phyloP scores from a whole-genome alignment of 208 protist genomes.

The Crithidia brevicula region DNA sequence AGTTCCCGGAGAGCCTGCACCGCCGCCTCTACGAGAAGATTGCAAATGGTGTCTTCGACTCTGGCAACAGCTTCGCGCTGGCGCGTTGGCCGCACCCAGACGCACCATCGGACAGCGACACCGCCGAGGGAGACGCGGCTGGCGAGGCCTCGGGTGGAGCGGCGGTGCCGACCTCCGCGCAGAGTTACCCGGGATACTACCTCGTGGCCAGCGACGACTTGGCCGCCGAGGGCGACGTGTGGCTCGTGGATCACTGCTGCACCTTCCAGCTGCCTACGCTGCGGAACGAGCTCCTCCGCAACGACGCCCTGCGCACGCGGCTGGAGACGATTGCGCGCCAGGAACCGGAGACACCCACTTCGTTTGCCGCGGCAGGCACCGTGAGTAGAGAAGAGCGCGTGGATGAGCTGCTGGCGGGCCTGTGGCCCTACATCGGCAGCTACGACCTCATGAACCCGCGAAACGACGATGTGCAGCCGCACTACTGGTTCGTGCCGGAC shows the following conservation, averaged over 20 bases:
- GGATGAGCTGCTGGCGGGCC: slow-evolving; percentile 12
- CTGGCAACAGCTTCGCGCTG: slow-evolving; percentile 40
- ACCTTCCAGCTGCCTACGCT: slow-evolving; percentile 48
- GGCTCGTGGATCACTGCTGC: slow-evolving; percentile 63
- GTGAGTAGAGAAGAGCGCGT: not conserved
- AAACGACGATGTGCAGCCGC: slow-evolving; percentile 21
- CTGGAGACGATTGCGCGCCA: slow-evolving; percentile 37
- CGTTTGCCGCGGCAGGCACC: not conserved
- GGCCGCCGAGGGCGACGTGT: slow-evolving; percentile 43
- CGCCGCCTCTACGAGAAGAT: slow-evolving; percentile 47
- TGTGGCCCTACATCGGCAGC: slow-evolving; percentile 47
- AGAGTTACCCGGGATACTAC: slow-evolving; percentile 31
- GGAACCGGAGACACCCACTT: slow-evolving; percentile 8
- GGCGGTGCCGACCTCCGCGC: not conserved
- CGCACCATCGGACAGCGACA: slow-evolving; percentile 9
- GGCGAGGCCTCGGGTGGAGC: slow-evolving; percentile 4
- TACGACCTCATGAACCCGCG: slow-evolving; percentile 33
- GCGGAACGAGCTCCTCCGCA: slow-evolving; percentile 33
- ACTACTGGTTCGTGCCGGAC: slow-evolving; percentile 53
- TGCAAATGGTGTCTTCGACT: slow-evolving; percentile 43
- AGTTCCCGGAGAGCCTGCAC: slow-evolving; percentile 37
- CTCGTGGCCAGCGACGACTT: slow-evolving; percentile 46
- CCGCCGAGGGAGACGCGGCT: slow-evolving; percentile 18
- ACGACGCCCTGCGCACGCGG: slow-evolving; percentile 36
- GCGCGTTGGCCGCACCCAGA: slow-evolving; percentile 9